Conservation (phyloP, 345 rosid species). For the Dipteronia sinensis region DNA sequence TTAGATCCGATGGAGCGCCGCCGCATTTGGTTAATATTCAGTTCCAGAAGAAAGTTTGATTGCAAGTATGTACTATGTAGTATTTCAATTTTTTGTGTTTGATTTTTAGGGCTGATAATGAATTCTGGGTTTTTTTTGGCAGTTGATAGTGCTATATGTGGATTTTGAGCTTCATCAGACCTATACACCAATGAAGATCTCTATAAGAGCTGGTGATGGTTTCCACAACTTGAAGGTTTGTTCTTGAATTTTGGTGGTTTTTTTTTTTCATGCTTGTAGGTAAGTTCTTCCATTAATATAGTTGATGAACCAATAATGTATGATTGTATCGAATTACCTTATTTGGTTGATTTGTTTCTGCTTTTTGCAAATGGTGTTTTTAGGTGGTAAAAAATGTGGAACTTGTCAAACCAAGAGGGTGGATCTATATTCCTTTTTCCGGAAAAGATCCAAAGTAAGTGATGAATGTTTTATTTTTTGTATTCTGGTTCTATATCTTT, state of each 20-base stretch:
- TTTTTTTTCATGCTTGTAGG: no score
- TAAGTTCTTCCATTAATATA: no score
- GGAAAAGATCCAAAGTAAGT: constrained; percentile 88
- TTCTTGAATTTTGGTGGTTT: background rate
- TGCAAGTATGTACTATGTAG: constrained; percentile 48
- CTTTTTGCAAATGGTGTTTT: constrained; percentile 11
- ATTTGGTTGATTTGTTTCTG: no score
- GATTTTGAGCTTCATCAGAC: constrained; percentile 96
- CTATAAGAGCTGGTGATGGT: constrained; percentile 89
- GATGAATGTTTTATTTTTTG: no score
- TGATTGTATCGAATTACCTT: no score
- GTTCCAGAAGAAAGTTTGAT: constrained; percentile 90
- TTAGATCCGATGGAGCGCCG: constrained; percentile 11
- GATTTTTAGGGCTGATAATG: background rate
- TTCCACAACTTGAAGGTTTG: constrained; percentile 86
- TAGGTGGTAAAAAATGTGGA: constrained; percentile 87
- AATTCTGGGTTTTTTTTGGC: constrained; percentile 14
- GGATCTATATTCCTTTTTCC: constrained; percentile 75
- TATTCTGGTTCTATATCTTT: no score
- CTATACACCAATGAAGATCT: constrained; percentile 83
- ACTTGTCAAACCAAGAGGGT: constrained; percentile 83
- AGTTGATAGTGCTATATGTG: constrained; percentile 79
- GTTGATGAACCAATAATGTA: no score
- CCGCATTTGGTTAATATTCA: constrained; percentile 94
- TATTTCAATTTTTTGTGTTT: background rate